Base-by-base conservation (phyloP, 2,329 filamentous ascomycete species). In the Apiospora sp. region DNA sequence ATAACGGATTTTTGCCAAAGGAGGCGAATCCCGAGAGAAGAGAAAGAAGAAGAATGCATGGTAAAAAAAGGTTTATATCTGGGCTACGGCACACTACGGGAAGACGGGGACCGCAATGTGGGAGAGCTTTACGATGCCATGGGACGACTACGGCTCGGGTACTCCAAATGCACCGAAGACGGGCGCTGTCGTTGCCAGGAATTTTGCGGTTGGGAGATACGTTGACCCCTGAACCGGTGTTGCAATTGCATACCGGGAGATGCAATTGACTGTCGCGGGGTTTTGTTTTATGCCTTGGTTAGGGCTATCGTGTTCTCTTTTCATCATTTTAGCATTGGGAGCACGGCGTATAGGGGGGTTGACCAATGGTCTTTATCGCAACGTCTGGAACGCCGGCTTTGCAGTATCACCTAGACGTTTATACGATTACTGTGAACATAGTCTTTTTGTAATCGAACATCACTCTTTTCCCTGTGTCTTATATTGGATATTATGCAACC, bases 341-440 rank as follows among this genome's bases (percentile, higher is more conserved):
- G 61, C 41, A 54, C 19, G 30, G 71, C 67, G 46, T 46, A 24
- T 41, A 24, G 58, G 43, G 70, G 69, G 41, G 51, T 14, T 41
- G 67, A 6, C 16, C n/a, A 44, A 19, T 5, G 41, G 41, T 24
- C 46, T 27, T 22, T n/a, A 46, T 49, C 22, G 41, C 46, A 46
- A 30, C 43, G 67, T 69, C 43, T 69, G 67, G 67, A 48, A 49
- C 43, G 43, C 46, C 30, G 41, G 43, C 41, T 46, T 16, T 46
- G 24, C 12, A 46, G 12, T 22, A 30, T 48, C 10, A 30, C 67
- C 41, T 49, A 14, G 67, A 48, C 43, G 43, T 30, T n/a, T n/a
- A 24, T 41, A 41, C 10, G 58, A 61, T 30, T 43, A 67, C 34
- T 64, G 61, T 51, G 8, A 43, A 43, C n/a, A 67, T 58, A 24